Evolutionary conservation across 768 basidiomycete species (phyloP), one percentile per base, ranked within the genome.

Genomic region (Lenzites betulinus): DNA sequence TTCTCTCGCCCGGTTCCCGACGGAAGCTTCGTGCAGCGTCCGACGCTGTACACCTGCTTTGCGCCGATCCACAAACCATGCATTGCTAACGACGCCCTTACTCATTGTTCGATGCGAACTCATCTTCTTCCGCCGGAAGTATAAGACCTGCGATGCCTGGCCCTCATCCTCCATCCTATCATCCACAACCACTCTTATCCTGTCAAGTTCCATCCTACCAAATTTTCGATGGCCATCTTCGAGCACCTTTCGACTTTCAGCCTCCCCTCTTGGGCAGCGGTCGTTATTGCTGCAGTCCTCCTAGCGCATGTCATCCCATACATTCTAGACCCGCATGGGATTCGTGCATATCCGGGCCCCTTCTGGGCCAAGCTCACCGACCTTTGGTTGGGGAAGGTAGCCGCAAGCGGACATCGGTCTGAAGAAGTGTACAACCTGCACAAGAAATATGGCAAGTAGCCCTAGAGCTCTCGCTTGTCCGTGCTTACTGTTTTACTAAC

Each of bases 361-460:
- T 62, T 65, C 71, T 67, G 87, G 11, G 92, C 92, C 35, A 84
- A 80, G 67, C 85, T 92, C 68, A 82, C 87, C 12, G 86, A 90
- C 69, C 61, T 81, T 2, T 94, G 92, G 91, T 75, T 95, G 18
- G 89, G 85, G 35, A 81, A 78, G 66, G 77, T 85, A 33, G 75
- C 80, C 30, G 84, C 84, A 44, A 73, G 79, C 20, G 92, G 92
- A 1, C 87, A 90, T 63, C 84, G 92, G 44, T 90, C 86, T 9
- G 87, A 92, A 65, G 72, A 79, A 12, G 85, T 95, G 3, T 90
- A 95, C 67, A 69, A 82, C 51, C 73, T 89, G 67, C 93, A 95
- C 69, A 69, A 79, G 70, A 86, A 83, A 77, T 83, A 92, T 59
- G 93, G 93, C 88, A 67, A 52, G 80, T 33, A 5, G 30, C 30